Percentiles rank a stretch among this genome's conserved stretches.
phyloP scores from a whole-genome alignment of 2,329 filamentous ascomycete species.

The Sclerotinia borealis region DNA sequence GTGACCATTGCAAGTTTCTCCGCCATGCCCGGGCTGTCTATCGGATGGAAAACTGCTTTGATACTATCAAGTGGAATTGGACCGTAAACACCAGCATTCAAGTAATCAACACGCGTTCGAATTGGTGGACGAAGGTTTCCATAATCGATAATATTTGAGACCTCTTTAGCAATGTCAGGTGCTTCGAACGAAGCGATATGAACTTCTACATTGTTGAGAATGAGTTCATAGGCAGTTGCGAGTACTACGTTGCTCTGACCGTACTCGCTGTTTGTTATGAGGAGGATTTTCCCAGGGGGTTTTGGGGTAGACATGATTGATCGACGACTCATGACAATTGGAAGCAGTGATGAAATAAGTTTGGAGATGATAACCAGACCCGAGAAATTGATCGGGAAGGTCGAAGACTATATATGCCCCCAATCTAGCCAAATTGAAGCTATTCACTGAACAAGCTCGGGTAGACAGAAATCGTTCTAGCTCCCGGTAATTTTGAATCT shows the following conservation, averaged over 20 bases:
- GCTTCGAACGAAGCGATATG: conserved; percentile 41
- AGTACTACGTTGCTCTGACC: conserved; percentile 43
- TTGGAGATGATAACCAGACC: background rate
- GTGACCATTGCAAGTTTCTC: conserved; percentile 30
- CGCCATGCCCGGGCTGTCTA: conserved; percentile 31
- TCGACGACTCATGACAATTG: too few relatives aligned
- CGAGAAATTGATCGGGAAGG: background rate
- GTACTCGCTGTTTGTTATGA: conserved; percentile 41
- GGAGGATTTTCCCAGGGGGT: conserved; percentile 30
- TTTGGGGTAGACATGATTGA: background rate
- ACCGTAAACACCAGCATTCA: conserved; percentile 6
- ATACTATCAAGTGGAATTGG: conserved; percentile 13
- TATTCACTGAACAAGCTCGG: background rate
- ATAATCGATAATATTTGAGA: conserved; percentile 27
- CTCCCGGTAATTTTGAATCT: background rate
- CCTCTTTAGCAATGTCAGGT: conserved; percentile 35
- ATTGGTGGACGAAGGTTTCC: conserved; percentile 24
- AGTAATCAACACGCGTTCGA: conserved; percentile 20
- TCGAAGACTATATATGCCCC: background rate
- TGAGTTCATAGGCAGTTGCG: conserved; percentile 36
- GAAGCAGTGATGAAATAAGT: background rate
- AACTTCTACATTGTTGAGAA: conserved; percentile 35
- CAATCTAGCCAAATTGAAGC: background rate
- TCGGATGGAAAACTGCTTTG: conserved; percentile 32
- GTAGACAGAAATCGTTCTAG: background rate